These are phyloP conservation scores for Beauveria medogensis DNA, from an alignment of 2,329 filamentous ascomycete species.

Conservation along the genomic window DNA sequence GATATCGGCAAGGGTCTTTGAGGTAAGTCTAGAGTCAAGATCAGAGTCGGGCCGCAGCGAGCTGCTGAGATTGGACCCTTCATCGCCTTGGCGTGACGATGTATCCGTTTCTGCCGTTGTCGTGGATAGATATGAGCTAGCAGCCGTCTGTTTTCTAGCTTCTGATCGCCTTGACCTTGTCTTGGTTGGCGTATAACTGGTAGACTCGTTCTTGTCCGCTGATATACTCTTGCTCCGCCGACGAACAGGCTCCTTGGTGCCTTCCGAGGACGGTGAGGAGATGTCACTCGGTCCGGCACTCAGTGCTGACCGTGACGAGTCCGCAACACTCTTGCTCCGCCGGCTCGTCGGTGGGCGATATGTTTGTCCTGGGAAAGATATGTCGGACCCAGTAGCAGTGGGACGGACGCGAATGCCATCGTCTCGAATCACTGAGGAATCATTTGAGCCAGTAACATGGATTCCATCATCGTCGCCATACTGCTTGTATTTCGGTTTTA, in stretches of 20 bases:
- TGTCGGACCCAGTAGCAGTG: slow-evolving; percentile 14
- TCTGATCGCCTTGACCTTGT: slow-evolving; percentile 20
- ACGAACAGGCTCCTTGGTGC: background rate
- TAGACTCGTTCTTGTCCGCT: slow-evolving; percentile 17
- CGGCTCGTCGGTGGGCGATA: slow-evolving; percentile 7
- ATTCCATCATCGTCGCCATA: slow-evolving; percentile 25
- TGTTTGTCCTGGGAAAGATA: slow-evolving; percentile 14
- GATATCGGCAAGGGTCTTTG: slow-evolving; percentile 49
- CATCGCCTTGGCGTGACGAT: slow-evolving; percentile 22
- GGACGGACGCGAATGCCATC: slow-evolving; percentile 14
- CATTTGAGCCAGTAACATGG: slow-evolving; percentile 17
- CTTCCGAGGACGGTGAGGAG: slow-evolving; percentile 8
- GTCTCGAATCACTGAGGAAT: slow-evolving; percentile 12
- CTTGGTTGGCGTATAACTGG: slow-evolving; percentile 32
- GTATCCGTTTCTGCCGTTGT: slow-evolving; percentile 16
- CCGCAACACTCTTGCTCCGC: slow-evolving; percentile 9
- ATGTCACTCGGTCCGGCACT: slow-evolving; percentile 1
- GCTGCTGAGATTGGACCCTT: slow-evolving; percentile 20
- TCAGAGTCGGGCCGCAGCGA: slow-evolving; percentile 23
- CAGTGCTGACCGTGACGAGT: background rate
- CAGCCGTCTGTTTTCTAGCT: slow-evolving; percentile 15
- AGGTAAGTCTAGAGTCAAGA: slow-evolving; percentile 29
- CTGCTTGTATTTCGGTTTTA: slow-evolving; percentile 7
- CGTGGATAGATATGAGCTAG: background rate
- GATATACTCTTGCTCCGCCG: slow-evolving; percentile 5